Evolutionary conservation across 176 grass and related monocot species (phyloP).

Genomic region (Phragmites australis): DNA sequence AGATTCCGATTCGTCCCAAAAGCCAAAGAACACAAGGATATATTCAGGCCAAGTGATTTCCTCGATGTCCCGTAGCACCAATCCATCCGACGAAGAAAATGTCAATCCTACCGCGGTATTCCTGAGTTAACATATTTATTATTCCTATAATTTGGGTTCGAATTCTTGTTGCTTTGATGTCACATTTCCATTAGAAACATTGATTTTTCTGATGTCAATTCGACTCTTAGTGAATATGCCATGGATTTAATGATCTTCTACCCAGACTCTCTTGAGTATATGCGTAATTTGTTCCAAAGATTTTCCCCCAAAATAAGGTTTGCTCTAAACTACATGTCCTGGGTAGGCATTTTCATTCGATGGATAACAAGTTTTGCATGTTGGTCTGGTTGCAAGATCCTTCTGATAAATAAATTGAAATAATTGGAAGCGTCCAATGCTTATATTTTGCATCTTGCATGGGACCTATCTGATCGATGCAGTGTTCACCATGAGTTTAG

Average conservation of each 20-base stretch:
- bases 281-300: not conserved
- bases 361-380: not conserved
- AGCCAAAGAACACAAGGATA: conserved; percentile 7
- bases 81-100: conserved; percentile 52
- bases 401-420: not conserved
- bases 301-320: not conserved
- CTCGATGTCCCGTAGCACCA: conserved; percentile 49
- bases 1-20: not conserved
- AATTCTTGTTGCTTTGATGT: conserved; percentile 14
- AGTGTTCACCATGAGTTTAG: not conserved
- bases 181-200: conserved; percentile 12
- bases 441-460: conserved; percentile 16
- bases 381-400: not conserved
- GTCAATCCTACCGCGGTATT: conserved; percentile 70
- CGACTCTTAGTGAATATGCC: not conserved
- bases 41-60: conserved; percentile 38
- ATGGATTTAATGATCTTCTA: not conserved
- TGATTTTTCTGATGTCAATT: conserved; percentile 1
- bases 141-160: not conserved
- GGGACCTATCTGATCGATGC: not conserved
- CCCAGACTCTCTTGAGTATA: not conserved
- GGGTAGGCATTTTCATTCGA: not conserved
- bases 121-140: not conserved
- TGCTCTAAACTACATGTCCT: not conserved
- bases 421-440: not conserved